Percentiles rank a stretch among this genome's conserved stretches.
Evolutionary conservation across 208 protist genomes (phyloP).

Genomic region (Wallacemonas sp.): DNA sequence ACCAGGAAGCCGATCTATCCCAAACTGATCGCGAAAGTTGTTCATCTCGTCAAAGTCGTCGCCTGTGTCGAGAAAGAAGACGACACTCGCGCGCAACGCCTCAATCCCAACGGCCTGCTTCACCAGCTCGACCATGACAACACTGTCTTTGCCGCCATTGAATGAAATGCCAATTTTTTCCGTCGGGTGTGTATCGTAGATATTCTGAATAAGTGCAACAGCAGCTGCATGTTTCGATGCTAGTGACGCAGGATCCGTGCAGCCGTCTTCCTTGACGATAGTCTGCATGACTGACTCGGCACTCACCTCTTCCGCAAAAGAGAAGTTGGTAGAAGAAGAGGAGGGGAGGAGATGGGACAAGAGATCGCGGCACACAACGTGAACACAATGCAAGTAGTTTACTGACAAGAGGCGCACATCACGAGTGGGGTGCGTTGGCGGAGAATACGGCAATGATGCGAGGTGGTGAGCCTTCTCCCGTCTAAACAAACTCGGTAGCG

Average conservation of each 20-base stretch:
- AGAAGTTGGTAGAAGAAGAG: not conserved
- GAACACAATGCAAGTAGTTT: no score
- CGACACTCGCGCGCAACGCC: slow-evolving; percentile 36
- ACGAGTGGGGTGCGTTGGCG: no score
- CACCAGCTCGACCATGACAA: slow-evolving; percentile 85
- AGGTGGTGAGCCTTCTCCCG: no score
- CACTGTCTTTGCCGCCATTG: slow-evolving; percentile 92
- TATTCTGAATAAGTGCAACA: slow-evolving; percentile 44
- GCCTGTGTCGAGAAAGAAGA: slow-evolving; percentile 55
- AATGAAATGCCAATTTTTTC: slow-evolving; percentile 84
- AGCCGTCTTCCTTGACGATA: no score
- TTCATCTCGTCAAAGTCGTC: slow-evolving; percentile 82
- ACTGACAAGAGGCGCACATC: no score
- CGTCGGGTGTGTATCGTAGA: slow-evolving; percentile 29
- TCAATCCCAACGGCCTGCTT: slow-evolving; percentile 40
- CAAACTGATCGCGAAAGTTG: slow-evolving; percentile 60
- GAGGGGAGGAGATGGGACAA: no score
- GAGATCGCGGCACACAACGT: no score
- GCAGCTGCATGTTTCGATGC: no score
- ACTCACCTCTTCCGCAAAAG: slow-evolving; percentile 3
- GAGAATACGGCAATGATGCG: no score
- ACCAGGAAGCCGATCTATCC: slow-evolving; percentile 27
- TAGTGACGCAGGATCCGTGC: no score
- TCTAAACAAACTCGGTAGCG: no score
- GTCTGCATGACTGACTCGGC: no score